Conservation (phyloP, 805 yeast genomes). For the Kodamaea lidongshanica region DNA sequence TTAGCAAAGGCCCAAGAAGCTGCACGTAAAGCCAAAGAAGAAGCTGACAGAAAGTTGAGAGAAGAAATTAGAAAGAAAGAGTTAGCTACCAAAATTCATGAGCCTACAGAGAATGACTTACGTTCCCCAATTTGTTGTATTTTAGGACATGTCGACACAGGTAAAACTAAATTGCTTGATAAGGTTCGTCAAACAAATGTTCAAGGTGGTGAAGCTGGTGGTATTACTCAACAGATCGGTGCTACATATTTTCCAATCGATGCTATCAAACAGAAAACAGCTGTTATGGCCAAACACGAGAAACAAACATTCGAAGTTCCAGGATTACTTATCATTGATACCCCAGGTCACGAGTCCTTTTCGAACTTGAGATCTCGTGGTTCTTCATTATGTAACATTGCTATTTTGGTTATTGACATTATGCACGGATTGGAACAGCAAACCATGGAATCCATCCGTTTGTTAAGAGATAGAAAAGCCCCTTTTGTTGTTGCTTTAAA, state of each 20-base stretch:
- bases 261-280: conserved; percentile 85
- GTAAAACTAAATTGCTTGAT: conserved; percentile 95
- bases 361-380: conserved; percentile 97
- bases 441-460: conserved; percentile 87
- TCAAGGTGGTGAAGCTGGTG: conserved; percentile 99
- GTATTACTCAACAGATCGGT: conserved; percentile 99
- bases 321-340: conserved; percentile 92
- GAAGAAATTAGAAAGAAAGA: conserved; percentile 10
- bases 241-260: conserved; percentile 99
- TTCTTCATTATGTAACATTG: conserved; percentile 97
- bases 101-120: conserved; percentile 45
- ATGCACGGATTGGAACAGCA: conserved; percentile 99
- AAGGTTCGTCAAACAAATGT: conserved; percentile 98
- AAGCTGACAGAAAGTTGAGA: conserved; percentile 12
- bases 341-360: conserved; percentile 99
- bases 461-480: conserved; percentile 93
- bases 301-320: conserved; percentile 90
- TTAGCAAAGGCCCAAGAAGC: conserved; percentile 16
- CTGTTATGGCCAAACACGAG: conserved; percentile 82
- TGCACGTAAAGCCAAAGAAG: conserved; percentile 32
- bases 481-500: conserved; percentile 96
- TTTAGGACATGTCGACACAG: conserved; percentile 99
- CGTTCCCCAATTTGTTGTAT: conserved; percentile 99
- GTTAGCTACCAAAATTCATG: conserved; percentile 11
- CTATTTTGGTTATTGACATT: conserved; percentile 95